Evolutionary conservation across 2,329 filamentous ascomycete species (phyloP), one percentile per base, ranked within the genome.

Genomic region (Penicillium sp.): DNA sequence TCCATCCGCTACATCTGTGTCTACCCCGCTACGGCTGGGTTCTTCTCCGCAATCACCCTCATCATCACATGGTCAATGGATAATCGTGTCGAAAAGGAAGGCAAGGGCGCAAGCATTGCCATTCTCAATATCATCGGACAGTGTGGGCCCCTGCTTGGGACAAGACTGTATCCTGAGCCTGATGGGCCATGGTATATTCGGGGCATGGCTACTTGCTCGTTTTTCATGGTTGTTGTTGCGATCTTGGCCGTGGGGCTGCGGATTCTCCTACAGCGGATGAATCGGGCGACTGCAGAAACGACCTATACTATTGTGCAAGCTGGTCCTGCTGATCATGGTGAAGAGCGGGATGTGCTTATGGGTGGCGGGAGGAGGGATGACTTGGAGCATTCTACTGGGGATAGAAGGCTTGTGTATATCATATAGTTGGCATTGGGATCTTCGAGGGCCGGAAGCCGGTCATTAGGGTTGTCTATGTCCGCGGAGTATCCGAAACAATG

Each of bases 11-110:
- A 96, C 67, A 65, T 87, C 6, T 88, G 86, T 53, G 81, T 96
- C 8, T 96, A 88, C 69, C 90, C 90, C 0, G 90, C 91, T 2
- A 83, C 87, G 2, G 78, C 85, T 0, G 91, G 91, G 4, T 94
- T 96, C 74, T 93, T 96, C 78, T 86, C 84, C 57, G 88, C 90
- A 19, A 88, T 96, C 55, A 91, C 90, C 0, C 81, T 96, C 31
- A 88, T 92, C 62, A 89, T 96, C 54, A 88, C 90, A 1, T 96
- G 91, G 91, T 90, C 84, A 35, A 84, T 96, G 67, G 95, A 96
- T 69, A 96, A 96, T 72, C 89, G 94, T 69, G 76, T 82, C 50
- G 85, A 80, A 12, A 84, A 87, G 58, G 84, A 83, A 49, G 83
- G 85, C 7, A 88, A 89, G 62, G 90, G 90, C 0, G 85, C 85